phyloP scores from a whole-genome alignment of 176 grass and related monocot species.

The Zea mays region DNA sequence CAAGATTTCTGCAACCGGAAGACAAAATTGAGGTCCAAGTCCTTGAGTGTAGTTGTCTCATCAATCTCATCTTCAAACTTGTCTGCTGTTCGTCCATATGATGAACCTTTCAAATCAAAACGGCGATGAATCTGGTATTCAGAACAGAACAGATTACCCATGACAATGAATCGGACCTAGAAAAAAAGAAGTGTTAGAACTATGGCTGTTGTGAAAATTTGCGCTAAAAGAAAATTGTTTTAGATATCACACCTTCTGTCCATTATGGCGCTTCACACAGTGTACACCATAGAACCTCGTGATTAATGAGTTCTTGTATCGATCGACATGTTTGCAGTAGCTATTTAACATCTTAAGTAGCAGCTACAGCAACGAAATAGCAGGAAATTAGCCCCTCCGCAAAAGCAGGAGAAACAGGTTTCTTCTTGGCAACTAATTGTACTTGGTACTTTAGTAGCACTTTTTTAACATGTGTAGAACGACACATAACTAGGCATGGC shows the following conservation, averaged over 20 bases:
- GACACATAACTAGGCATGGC: slow-evolving; percentile 3
- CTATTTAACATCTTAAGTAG: slow-evolving; percentile 68
- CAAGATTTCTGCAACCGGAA: slow-evolving; percentile 77
- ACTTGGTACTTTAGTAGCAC: not conserved
- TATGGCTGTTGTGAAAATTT: slow-evolving; percentile 1
- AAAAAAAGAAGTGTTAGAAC: slow-evolving; percentile 31
- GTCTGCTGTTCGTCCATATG: slow-evolving; percentile 79
- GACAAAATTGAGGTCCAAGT: slow-evolving; percentile 91
- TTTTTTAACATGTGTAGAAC: not conserved
- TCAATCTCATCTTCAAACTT: slow-evolving; percentile 92
- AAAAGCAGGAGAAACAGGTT: not conserved
- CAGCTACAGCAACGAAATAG: slow-evolving; percentile 49
- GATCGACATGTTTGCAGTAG: slow-evolving; percentile 65
- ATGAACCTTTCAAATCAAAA: slow-evolving; percentile 98
- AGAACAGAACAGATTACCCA: slow-evolving; percentile 97
- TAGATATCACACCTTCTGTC: slow-evolving; percentile 55
- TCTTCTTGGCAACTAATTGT: not conserved
- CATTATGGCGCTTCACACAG: slow-evolving; percentile 75
- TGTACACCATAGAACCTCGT: slow-evolving; percentile 84
- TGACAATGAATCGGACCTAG: slow-evolving; percentile 94
- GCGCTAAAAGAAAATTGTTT: not conserved
- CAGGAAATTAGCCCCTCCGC: slow-evolving; percentile 14
- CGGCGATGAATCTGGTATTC: slow-evolving; percentile 89
- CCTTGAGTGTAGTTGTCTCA: slow-evolving; percentile 96
- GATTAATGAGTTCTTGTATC: slow-evolving; percentile 65